These are phyloP conservation scores for Kuraishia hungarica DNA, from an alignment of 805 yeast species.

Conservation along the genomic window DNA sequence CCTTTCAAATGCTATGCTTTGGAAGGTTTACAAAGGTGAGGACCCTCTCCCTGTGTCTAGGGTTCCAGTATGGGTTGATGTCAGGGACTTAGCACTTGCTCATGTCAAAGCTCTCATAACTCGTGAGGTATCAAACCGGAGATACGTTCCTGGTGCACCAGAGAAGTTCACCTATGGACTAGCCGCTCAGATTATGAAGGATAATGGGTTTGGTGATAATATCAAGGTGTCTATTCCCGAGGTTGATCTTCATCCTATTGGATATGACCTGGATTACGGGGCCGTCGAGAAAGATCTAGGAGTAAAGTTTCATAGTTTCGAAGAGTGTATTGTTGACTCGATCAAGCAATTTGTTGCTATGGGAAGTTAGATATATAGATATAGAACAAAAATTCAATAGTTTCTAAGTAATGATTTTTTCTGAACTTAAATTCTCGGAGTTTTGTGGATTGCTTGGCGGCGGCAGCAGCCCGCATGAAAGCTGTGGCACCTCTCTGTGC, in stretches of 20 bases:
- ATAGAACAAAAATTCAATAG: too few species aligned
- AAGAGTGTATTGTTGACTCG: conserved; percentile 32
- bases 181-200: conserved; percentile 20
- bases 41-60: conserved; percentile 18
- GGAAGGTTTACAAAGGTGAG: conserved; percentile 16
- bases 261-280: conserved; percentile 23
- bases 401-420: too few species aligned
- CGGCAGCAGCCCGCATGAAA: neutral
- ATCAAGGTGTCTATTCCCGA: conserved; percentile 11
- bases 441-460: neutral
- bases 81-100: conserved; percentile 26
- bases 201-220: conserved; percentile 13
- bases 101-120: conserved; percentile 18
- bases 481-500: too few species aligned
- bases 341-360: conserved; percentile 24
- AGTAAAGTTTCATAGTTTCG: conserved; percentile 27
- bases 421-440: too few species aligned
- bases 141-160: conserved; percentile 21
- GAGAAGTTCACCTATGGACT: conserved; percentile 21
- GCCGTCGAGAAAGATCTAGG: conserved; percentile 30
- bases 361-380: neutral
- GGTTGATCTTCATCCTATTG: conserved; percentile 9
- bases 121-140: conserved; percentile 15
- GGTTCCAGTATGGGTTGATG: conserved; percentile 24
- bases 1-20: conserved; percentile 31